phyloP scores from a whole-genome alignment of 2,329 filamentous ascomycete genomes.

The Colletotrichum sp. region DNA sequence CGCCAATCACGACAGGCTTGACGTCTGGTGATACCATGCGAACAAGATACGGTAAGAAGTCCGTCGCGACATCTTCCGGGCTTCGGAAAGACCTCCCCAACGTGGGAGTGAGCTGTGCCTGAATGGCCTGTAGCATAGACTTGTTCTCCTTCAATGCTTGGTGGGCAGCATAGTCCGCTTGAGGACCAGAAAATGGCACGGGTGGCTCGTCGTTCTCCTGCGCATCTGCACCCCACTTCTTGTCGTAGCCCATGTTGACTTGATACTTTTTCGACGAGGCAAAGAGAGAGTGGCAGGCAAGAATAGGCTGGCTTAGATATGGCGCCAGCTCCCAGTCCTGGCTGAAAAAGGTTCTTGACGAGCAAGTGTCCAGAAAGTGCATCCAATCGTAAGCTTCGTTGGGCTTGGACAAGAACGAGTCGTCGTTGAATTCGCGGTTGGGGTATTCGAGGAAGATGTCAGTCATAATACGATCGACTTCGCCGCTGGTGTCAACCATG shows the following conservation, averaged over 20 bases:
- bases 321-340: slow-evolving; percentile 93
- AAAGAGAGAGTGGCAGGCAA: slow-evolving; percentile 93
- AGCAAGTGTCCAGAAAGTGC: slow-evolving; percentile 87
- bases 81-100: slow-evolving; percentile 81
- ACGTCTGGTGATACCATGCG: slow-evolving; percentile 88
- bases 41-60: slow-evolving; percentile 84
- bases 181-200: slow-evolving; percentile 79
- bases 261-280: slow-evolving; percentile 68
- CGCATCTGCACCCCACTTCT: slow-evolving; percentile 47
- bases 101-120: slow-evolving; percentile 72
- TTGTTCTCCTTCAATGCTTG: slow-evolving; percentile 83
- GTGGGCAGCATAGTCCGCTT: slow-evolving; percentile 80
- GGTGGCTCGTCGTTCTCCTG: slow-evolving; percentile 58
- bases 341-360: slow-evolving; percentile 76
- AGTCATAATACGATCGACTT: slow-evolving; percentile 77
- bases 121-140: slow-evolving; percentile 74
- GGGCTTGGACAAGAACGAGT: slow-evolving; percentile 88
- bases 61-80: slow-evolving; percentile 76
- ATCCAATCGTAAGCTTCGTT: slow-evolving; percentile 92
- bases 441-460: slow-evolving; percentile 90
- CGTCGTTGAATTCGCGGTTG: slow-evolving; percentile 88
- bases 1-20: slow-evolving; percentile 86
- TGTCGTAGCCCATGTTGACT: slow-evolving; percentile 45
- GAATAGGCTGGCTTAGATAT: slow-evolving; percentile 84
- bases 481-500: slow-evolving; percentile 80